These are phyloP conservation scores for Verticillium zaregamsianum DNA, from an alignment of 2,329 filamentous ascomycete genomes.

Conservation along the genomic window DNA sequence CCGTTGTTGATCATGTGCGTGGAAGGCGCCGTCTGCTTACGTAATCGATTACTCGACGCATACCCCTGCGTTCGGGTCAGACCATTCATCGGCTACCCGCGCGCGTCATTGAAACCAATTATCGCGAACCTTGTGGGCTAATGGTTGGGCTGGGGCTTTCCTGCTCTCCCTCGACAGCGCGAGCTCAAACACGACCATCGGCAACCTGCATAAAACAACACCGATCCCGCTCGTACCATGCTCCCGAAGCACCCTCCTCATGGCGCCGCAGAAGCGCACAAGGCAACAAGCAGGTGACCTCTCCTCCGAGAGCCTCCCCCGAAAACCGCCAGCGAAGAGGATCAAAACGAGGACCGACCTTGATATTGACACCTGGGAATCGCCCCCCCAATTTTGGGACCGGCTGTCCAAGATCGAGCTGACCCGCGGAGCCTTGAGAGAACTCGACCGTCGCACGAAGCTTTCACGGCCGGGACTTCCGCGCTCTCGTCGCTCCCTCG, in stretches of 20 bases:
- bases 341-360: neutral
- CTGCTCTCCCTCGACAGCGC: neutral
- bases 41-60: no score
- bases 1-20: no score
- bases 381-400: constrained; percentile 21
- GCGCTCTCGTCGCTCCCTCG: neutral
- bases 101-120: no score
- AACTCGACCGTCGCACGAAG: constrained; percentile 20
- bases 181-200: neutral
- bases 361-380: neutral
- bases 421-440: constrained; percentile 19
- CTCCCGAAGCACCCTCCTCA: neutral
- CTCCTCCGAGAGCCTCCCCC: neutral
- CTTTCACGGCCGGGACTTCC: no score
- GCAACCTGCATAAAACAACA: neutral
- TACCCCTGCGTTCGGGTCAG: no score
- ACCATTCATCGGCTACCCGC: no score
- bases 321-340: neutral
- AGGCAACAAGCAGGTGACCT: neutral
- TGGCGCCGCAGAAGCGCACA: neutral
- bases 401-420: constrained; percentile 20
- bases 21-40: no score
- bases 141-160: neutral
- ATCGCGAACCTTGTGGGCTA: no score
- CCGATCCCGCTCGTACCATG: neutral